Evolutionary conservation across 1,284 basidiomycete genomes (phyloP).

Genomic region (Leccinum griseonigrum): DNA sequence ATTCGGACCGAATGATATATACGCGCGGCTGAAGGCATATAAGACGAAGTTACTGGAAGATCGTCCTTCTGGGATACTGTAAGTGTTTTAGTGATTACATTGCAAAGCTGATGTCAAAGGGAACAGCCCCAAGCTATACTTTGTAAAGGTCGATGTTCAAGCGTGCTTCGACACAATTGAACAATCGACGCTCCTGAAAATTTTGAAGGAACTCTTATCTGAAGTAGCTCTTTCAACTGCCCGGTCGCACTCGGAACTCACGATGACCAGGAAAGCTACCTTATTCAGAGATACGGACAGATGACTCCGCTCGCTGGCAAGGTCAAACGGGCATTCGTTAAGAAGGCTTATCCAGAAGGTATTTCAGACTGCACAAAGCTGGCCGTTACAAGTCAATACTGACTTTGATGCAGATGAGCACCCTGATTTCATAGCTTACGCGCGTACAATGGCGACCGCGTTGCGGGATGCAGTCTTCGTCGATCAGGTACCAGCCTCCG

Average conservation of each 20-base stretch:
- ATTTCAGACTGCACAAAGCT: constrained; percentile 2
- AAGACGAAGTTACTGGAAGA: constrained; percentile 51
- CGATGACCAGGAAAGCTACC: constrained; percentile 53
- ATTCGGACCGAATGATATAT: constrained; percentile 82
- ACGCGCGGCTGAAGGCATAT: constrained; percentile 68
- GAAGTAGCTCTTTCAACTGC: constrained; percentile 48
- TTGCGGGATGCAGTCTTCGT: constrained; percentile 82
- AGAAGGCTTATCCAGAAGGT: constrained; percentile 70
- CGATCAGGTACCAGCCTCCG: constrained; percentile 59
- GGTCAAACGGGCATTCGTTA: constrained; percentile 54
- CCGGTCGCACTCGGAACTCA: background rate
- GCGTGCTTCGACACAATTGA: constrained; percentile 97
- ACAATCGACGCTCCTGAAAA: constrained; percentile 80
- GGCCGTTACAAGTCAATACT: background rate
- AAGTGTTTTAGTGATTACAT: constrained; percentile 21
- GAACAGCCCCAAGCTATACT: constrained; percentile 80
- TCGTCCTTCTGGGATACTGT: constrained; percentile 53
- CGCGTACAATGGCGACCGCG: constrained; percentile 58
- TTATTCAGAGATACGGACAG: constrained; percentile 65
- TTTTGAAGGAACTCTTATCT: constrained; percentile 71
- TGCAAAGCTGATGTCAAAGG: constrained; percentile 5
- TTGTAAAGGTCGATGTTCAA: constrained; percentile 95
- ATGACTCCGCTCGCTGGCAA: constrained; percentile 51
- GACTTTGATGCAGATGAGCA: constrained; percentile 53
- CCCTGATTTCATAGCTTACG: constrained; percentile 70